Base-by-base conservation (phyloP, 176 grass and related monocot species). In the Avena insularis region DNA sequence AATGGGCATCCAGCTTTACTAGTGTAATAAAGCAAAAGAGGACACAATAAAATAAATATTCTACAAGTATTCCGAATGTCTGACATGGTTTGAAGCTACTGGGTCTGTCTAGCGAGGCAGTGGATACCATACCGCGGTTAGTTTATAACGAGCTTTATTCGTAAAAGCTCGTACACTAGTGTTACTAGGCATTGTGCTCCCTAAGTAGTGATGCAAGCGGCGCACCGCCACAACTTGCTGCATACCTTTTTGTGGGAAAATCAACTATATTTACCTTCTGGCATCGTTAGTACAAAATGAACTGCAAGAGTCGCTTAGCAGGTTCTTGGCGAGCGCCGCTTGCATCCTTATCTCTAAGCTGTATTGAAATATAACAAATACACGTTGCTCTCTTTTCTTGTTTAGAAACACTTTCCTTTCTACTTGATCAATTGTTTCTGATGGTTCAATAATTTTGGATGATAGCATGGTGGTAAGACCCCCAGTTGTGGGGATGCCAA, bases 361-460 rank as follows among this genome's bases (percentile, higher is more conserved):
- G 55, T 27, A 72, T 66, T 73, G 66, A 90, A 80, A 75, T 10
- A 73, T 58, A 76, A 50, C 33, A 56, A 79, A 48, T 64, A 84
- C 19, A 31, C 2, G 65, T 38, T 12, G 46, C 21, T 4, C 29
- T 27, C 31, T 69, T 82, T 69, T 86, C 36, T 29, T 5, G 9
- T 77, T 13, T 77, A 31, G 19, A 81, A 81, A 67, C 36, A 27
- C 27, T 67, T 14, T 21, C 16, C 35, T 36, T 78, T 79, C 53
- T 33, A 43, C 3, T 64, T 57, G 35, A 75, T 12, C 67, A 75
- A 43, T 20, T 70, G 4, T 69, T 82, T 12, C 48, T 19, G 47
- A 23, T 35, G 53, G 79, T 86, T 82, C 65, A 77, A 78, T 86
- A 46, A 70, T 86, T 90, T 90, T 82, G 10, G 50, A 55, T 55